Evolutionary conservation across 208 protist genomes (phyloP).

Genomic region (Leptomonas pyrrhocoris): DNA sequence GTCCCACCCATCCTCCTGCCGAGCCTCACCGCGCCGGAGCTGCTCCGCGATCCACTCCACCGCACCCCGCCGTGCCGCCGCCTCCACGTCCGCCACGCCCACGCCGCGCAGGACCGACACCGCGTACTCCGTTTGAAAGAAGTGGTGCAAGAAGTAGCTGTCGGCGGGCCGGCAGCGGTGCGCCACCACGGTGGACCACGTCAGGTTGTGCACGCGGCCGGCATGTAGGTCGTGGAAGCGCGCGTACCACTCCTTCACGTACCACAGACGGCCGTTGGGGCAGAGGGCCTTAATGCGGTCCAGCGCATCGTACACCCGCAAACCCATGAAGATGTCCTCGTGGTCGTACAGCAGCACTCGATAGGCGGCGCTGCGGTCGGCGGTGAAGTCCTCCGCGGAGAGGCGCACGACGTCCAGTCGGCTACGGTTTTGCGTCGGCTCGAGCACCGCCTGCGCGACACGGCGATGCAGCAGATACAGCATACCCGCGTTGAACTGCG

Average conservation of each 20-base stretch:
- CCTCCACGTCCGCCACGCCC: neutral
- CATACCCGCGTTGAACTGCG: constrained; percentile 22
- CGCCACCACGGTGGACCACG: constrained; percentile 17
- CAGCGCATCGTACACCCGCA: neutral
- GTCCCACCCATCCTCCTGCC: neutral
- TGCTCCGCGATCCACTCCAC: neutral
- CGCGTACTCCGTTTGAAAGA: neutral
- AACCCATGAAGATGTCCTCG: constrained; percentile 4
- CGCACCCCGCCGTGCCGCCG: neutral
- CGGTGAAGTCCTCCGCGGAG: neutral
- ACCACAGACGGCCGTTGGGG: neutral
- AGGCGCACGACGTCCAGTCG: neutral
- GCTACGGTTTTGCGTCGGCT: neutral
- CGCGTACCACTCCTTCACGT: constrained; percentile 14
- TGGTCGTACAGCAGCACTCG: neutral
- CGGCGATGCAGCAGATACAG: constrained; percentile 8
- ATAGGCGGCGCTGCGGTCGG: neutral
- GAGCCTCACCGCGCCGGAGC: neutral
- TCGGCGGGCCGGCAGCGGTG: neutral
- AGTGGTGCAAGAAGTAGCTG: constrained; percentile 3
- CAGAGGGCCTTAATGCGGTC: neutral
- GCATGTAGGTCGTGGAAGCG: constrained; percentile 17
- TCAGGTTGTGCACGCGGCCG: neutral
- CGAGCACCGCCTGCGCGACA: constrained; percentile 6
- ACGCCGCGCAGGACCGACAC: neutral